Conservation (phyloP, 2,329 filamentous ascomycete genomes). For the Talaromyces funiculosus region DNA sequence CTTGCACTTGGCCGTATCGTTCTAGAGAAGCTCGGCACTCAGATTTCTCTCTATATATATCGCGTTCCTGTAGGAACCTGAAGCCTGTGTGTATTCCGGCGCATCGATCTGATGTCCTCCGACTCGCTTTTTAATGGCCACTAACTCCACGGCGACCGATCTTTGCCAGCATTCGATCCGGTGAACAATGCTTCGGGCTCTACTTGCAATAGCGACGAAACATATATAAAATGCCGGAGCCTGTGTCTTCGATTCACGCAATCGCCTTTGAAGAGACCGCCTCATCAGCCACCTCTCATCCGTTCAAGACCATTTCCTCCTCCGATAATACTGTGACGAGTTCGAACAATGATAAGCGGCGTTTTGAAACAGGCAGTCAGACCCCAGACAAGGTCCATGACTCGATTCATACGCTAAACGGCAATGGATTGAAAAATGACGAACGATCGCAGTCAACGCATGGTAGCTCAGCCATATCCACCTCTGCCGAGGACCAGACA, state of each 20-base stretch:
- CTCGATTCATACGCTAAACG: slow-evolving; percentile 17
- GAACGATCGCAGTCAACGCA: neutral
- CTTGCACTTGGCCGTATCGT: neutral
- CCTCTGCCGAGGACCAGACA: slow-evolving; percentile 20
- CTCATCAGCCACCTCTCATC: slow-evolving; percentile 22
- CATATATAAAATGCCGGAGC: slow-evolving; percentile 21
- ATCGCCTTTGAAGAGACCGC: slow-evolving; percentile 26
- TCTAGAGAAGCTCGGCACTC: neutral
- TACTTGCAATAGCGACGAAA: neutral
- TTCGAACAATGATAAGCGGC: neutral
- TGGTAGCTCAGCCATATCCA: slow-evolving; percentile 14
- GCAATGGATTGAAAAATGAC: neutral
- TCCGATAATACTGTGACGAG: slow-evolving; percentile 21
- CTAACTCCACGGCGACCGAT: neutral
- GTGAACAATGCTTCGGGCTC: neutral
- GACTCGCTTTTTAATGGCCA: neutral
- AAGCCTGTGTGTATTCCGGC: neutral
- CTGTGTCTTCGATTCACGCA: slow-evolving; percentile 21
- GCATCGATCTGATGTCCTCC: neutral
- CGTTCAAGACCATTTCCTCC: slow-evolving; percentile 26
- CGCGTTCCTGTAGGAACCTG: neutral
- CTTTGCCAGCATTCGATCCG: neutral
- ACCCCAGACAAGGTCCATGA: neutral
- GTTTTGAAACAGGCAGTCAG: neutral
- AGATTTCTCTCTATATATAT: neutral